Evolutionary conservation across 352 stramenopile genomes (phyloP).

Genomic region (Globisporangium yorkense): DNA sequence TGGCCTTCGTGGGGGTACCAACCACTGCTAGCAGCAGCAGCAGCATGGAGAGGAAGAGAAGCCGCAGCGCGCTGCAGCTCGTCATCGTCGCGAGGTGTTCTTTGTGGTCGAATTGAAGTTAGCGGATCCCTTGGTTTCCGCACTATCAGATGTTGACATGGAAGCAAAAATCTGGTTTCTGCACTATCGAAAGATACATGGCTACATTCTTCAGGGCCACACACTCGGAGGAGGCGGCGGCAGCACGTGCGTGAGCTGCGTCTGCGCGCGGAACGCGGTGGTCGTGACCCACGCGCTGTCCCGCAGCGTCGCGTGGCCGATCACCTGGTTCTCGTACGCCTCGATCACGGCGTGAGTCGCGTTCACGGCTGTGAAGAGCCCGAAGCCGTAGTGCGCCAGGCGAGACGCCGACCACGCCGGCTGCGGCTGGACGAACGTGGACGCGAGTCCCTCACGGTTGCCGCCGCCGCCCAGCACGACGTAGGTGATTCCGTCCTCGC

Average conservation of each 20-base stretch:
- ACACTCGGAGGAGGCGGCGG: too few species aligned
- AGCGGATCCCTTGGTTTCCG: background rate
- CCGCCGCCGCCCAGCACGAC: conserved; percentile 91
- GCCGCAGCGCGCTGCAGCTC: background rate
- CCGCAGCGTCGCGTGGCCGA: conserved; percentile 33
- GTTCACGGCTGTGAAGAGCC: conserved; percentile 56
- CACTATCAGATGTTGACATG: background rate
- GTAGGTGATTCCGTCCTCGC: conserved; percentile 81
- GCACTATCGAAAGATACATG: background rate
- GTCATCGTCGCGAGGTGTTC: too few species aligned
- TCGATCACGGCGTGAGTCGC: conserved; percentile 61
- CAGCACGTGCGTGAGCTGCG: background rate
- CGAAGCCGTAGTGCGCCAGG: conserved; percentile 77
- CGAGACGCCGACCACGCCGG: conserved; percentile 77
- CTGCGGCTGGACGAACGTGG: conserved; percentile 64
- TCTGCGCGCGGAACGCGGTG: conserved; percentile 11
- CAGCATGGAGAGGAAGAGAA: background rate
- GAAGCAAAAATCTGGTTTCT: background rate
- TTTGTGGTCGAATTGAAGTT: background rate
- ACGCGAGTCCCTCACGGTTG: conserved; percentile 86
- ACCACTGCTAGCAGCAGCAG: background rate
- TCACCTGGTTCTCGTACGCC: conserved; percentile 60
- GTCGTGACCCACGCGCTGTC: conserved; percentile 49
- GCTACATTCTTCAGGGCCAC: background rate
- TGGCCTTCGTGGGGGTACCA: background rate